phyloP scores from a whole-genome alignment of 768 basidiomycete species.

The Russula olivacea region DNA sequence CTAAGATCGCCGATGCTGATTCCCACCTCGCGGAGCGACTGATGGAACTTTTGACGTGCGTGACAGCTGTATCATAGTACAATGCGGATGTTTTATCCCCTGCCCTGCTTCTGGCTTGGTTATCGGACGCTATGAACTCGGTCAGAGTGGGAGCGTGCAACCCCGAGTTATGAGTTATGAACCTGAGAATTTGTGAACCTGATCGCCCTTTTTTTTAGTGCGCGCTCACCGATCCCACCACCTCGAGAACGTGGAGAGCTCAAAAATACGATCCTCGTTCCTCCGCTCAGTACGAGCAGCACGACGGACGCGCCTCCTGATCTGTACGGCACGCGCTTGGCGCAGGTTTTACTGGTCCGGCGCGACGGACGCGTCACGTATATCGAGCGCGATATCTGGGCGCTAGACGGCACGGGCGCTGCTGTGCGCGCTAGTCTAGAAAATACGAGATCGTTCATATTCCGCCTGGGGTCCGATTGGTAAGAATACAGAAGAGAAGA shows the following conservation, averaged over 20 bases:
- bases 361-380: constrained; percentile 57
- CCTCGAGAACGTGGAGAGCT: constrained; percentile 48
- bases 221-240: constrained; percentile 24
- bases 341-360: constrained; percentile 64
- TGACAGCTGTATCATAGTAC: too few relatives aligned
- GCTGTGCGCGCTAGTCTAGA: constrained; percentile 36
- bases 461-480: constrained; percentile 31
- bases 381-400: constrained; percentile 69
- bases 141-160: too few relatives aligned
- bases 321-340: constrained; percentile 64
- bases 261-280: constrained; percentile 57
- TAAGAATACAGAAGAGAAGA: neutral
- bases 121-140: too few relatives aligned
- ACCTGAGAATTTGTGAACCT: too few relatives aligned
- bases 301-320: constrained; percentile 9
- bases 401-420: constrained; percentile 36
- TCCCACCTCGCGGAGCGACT: constrained; percentile 50
- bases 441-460: constrained; percentile 48
- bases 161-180: neutral
- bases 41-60: constrained; percentile 67
- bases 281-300: constrained; percentile 39
- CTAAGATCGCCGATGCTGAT: constrained; percentile 42
- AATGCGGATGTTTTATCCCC: neutral
- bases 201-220: neutral
- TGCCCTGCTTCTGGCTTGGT: too few relatives aligned